Evolutionary conservation across 106 monocot species (phyloP), one percentile per base, ranked within the genome.

Genomic region (Vanilla planifolia): DNA sequence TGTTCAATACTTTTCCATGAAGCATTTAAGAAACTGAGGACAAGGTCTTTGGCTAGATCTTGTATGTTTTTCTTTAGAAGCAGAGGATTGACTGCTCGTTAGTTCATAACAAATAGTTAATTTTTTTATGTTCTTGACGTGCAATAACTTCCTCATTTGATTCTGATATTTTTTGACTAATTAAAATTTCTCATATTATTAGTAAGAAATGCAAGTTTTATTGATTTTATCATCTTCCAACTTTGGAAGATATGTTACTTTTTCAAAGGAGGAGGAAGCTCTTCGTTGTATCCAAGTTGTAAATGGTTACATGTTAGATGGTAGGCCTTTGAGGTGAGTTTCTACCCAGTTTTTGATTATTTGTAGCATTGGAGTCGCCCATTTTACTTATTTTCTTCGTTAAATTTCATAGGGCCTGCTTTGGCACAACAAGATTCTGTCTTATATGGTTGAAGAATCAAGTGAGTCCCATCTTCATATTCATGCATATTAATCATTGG

Each of bases 341-440:
- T 16, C 30, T 33, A 52, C 16, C 15, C 25, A 44, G 6, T 33
- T 33, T 35, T 41, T 20, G 14, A 30, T 36, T 14, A 30, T 58
- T 26, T 35, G 6, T 62, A 47, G 21, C 24, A 10, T 19, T 24
- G 6, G n/a, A 6, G 33, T 39, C 4, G 39, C 35, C n/a, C n/a
- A n/a, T 61, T 58, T 46, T 63, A 40, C 17, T 59, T 9, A 52
- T 27, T 23, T 62, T 52, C 21, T 17, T 51, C 59, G 51, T 19
- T 24, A 0, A 8, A 3, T 51, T 57, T 42, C 66, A 55, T 55
- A 82, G 82, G 65, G 82, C 77, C 27, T 65, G 68, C 50, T 77
- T 73, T 77, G 82, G 77, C 43, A 68, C 73, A 22, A 67, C 73
- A 48, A 77, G 72, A 44, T 77, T 77, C 60, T 82, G 82, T 25